Percentiles rank a stretch among this genome's conserved stretches.
phyloP scores from a whole-genome alignment of 768 basidiomycete genomes.

The Hypsizygus marmoreus region DNA sequence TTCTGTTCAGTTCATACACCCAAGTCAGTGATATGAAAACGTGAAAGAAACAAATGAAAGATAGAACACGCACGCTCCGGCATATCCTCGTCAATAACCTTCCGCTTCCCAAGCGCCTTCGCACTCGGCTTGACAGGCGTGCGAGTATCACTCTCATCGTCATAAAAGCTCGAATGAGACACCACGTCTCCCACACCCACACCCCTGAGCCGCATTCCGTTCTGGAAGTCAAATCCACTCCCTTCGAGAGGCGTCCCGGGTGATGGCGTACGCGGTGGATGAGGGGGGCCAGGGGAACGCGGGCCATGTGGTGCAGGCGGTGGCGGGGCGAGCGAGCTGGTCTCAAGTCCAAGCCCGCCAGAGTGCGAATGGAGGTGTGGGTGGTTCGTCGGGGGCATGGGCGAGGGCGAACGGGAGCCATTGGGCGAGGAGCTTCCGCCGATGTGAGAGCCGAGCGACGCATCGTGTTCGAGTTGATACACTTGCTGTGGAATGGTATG shows the following conservation, averaged over 20 bases:
- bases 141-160: conserved; percentile 32
- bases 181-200: conserved; percentile 16
- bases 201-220: conserved; percentile 18
- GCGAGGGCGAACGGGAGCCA: conserved; percentile 46
- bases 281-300: conserved; percentile 54
- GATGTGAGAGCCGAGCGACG: conserved; percentile 31
- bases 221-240: conserved; percentile 19
- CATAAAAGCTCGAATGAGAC: conserved; percentile 14
- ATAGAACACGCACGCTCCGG: conserved; percentile 43
- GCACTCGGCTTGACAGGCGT: conserved; percentile 69
- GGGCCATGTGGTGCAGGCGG: conserved; percentile 73
- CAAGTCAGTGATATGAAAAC: neutral
- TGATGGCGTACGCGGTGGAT: conserved; percentile 66
- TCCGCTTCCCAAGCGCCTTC: conserved; percentile 88
- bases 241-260: conserved; percentile 45
- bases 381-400: conserved; percentile 30
- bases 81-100: conserved; percentile 54
- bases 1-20: conserved; percentile 31
- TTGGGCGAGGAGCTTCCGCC: conserved; percentile 43
- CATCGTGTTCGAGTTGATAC: conserved; percentile 39
- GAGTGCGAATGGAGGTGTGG: conserved; percentile 26
- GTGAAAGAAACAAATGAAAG: neutral
- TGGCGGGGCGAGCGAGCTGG: conserved; percentile 55
- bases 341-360: conserved; percentile 10
- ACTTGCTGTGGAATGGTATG: conserved; percentile 24